Conservation (phyloP, 257 asterid species). For the Scutellaria baicalensis region DNA sequence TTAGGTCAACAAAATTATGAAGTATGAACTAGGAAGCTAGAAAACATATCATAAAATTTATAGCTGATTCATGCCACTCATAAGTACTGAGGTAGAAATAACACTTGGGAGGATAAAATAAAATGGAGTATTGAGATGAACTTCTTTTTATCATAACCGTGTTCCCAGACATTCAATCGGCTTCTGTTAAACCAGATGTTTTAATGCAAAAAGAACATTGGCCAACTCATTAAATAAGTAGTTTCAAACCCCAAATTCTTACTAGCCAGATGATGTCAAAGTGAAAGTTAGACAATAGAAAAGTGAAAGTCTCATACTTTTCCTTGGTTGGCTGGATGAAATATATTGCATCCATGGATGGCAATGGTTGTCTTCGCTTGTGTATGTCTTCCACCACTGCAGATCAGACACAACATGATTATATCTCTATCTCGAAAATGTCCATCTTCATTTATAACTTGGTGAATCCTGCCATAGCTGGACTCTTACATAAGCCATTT, state of each 20-base stretch:
- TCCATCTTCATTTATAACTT: background rate
- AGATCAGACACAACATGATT: slow-evolving; percentile 21
- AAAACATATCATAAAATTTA: background rate
- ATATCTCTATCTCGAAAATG: slow-evolving; percentile 20
- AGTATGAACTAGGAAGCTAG: background rate
- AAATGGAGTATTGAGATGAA: background rate
- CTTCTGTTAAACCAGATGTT: background rate
- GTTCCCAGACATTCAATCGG: background rate
- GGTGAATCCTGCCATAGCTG: background rate
- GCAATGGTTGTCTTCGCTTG: slow-evolving; percentile 91
- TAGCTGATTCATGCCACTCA: background rate
- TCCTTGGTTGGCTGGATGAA: slow-evolving; percentile 95
- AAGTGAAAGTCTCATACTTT: slow-evolving; percentile 41
- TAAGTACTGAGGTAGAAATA: background rate
- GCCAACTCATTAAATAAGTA: background rate
- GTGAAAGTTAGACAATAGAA: slow-evolving; percentile 1
- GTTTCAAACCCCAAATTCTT: background rate
- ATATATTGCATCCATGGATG: slow-evolving; percentile 96
- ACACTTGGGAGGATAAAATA: background rate
- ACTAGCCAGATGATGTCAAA: slow-evolving; percentile 12
- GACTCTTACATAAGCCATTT: background rate
- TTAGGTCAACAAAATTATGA: background rate
- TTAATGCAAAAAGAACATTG: background rate
- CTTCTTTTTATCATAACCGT: background rate
- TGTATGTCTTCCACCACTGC: slow-evolving; percentile 99